Base-by-base conservation (phyloP, 2,329 filamentous ascomycete genomes). In the Tolypocladium amazonense region DNA sequence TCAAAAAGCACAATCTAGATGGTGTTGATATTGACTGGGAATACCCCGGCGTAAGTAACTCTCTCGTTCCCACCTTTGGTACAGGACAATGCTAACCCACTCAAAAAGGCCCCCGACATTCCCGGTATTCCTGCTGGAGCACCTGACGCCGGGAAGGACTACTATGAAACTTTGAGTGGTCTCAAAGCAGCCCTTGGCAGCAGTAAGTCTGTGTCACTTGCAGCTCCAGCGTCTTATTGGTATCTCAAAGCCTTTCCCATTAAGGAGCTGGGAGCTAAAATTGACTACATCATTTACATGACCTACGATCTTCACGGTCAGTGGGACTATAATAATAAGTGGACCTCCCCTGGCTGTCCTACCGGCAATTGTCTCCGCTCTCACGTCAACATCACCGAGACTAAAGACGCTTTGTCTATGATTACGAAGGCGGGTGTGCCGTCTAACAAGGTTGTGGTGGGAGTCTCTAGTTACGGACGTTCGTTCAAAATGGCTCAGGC, bases 261-360 rank as follows among this genome's bases (percentile, higher is more conserved):
- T 1, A 59, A n/a, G n/a, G n/a, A n/a, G n/a, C n/a, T n/a, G n/a
- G n/a, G n/a, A 6, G 39, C 4, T 18, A 18, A n/a, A 43, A 18
- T 75, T 2, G 71, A 75, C 58, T 75, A 75, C 38, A 67, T 75
- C 18, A 65, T 75, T 5, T 74, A 69, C 62, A 74, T 74, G 71
- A 71, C 71, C 0, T 74, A 74, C 18, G 72, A 74, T 52, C 63
- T 74, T 0, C 72, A 73, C 47, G 72, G 72, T 5, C 67, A 71
- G 62, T 73, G 67, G 76, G 71, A 72, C n/a, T 65, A 65, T 1
- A 65, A 64, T 0, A 72, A 70, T 43, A n/a, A n/a, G 39, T 43
- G 39, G 39, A n/a, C 39, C 5, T n/a, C 18, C 15, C 18, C 39
- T 18, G 39, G 39, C 15, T 43, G 39, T n/a, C 39, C 39, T n/a